Evolutionary conservation across 2,329 filamentous ascomycete genomes (phyloP).

Genomic region (Pyricularia grisea): DNA sequence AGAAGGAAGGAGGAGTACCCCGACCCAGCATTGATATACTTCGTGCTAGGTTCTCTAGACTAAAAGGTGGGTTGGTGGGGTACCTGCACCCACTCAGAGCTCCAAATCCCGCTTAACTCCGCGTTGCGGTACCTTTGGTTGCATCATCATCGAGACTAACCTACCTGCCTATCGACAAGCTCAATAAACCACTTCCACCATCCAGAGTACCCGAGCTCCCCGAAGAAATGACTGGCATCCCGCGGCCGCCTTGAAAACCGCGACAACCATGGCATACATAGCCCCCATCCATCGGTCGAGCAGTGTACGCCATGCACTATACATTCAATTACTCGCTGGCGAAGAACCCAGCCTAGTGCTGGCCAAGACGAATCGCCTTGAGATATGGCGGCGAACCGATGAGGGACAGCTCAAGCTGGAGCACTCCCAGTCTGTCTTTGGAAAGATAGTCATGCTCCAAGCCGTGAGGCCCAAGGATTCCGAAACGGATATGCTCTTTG

Average conservation of each 20-base stretch:
- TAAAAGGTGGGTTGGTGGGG: neutral
- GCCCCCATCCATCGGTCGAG: slow-evolving; percentile 88
- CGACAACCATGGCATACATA: slow-evolving; percentile 71
- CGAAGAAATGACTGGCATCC: neutral
- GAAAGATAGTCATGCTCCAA: slow-evolving; percentile 77
- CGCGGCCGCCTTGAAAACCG: neutral
- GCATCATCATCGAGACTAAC: neutral
- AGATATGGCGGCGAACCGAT: slow-evolving; percentile 65
- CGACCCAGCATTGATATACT: neutral
- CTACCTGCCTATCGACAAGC: neutral
- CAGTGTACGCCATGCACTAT: slow-evolving; percentile 82
- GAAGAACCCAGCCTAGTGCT: slow-evolving; percentile 77
- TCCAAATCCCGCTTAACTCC: slow-evolving; percentile 3
- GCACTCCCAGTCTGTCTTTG: slow-evolving; percentile 67
- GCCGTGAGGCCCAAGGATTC: slow-evolving; percentile 67
- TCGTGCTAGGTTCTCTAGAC: too few species aligned
- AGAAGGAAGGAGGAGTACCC: neutral
- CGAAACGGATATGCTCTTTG: slow-evolving; percentile 74
- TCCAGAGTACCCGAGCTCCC: neutral
- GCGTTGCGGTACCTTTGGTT: neutral
- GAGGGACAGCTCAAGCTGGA: slow-evolving; percentile 50
- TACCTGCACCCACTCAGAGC: neutral
- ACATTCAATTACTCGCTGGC: slow-evolving; percentile 62
- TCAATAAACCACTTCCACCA: neutral
- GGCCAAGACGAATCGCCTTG: slow-evolving; percentile 77